Conservation (phyloP, 345 rosid genomes). For the Acer saccharum region DNA sequence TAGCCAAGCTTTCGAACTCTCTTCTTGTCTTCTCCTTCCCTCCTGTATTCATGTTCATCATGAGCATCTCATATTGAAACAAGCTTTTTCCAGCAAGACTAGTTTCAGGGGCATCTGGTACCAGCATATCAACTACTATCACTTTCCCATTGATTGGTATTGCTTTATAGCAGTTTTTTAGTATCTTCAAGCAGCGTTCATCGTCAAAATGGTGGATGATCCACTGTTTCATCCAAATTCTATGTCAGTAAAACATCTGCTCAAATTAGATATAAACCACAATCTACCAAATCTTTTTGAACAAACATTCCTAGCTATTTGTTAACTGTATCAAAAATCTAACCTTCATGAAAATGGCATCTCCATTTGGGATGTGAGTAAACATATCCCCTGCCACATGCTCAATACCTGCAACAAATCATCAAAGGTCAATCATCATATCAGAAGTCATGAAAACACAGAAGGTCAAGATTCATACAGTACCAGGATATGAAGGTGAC, state of each 20-base stretch:
- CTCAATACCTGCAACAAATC: constrained; percentile 33
- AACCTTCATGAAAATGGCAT: constrained; percentile 77
- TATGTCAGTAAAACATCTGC: background rate
- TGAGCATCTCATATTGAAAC: constrained; percentile 41
- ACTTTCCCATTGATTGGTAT: constrained; percentile 44
- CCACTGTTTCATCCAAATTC: constrained; percentile 37
- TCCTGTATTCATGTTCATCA: constrained; percentile 33
- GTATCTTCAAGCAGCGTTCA: constrained; percentile 45
- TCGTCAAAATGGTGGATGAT: constrained; percentile 45
- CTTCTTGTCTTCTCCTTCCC: constrained; percentile 42
- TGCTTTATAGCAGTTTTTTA: constrained; percentile 45
- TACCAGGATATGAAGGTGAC: constrained; percentile 41
- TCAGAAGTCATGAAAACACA: background rate
- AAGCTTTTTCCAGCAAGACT: constrained; percentile 27
- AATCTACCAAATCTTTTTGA: background rate
- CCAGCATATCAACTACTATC: constrained; percentile 45
- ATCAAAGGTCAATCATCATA: background rate
- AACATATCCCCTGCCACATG: constrained; percentile 52
- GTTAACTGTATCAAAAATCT: background rate
- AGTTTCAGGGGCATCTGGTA: constrained; percentile 39
- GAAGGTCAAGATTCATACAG: background rate
- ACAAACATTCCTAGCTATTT: background rate
- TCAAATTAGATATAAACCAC: background rate
- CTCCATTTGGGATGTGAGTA: constrained; percentile 51
- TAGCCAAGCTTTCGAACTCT: constrained; percentile 26